Evolutionary conservation across 371 early-diverging fungal species (phyloP).

Genomic region (Syncephalastrum monosporum): DNA sequence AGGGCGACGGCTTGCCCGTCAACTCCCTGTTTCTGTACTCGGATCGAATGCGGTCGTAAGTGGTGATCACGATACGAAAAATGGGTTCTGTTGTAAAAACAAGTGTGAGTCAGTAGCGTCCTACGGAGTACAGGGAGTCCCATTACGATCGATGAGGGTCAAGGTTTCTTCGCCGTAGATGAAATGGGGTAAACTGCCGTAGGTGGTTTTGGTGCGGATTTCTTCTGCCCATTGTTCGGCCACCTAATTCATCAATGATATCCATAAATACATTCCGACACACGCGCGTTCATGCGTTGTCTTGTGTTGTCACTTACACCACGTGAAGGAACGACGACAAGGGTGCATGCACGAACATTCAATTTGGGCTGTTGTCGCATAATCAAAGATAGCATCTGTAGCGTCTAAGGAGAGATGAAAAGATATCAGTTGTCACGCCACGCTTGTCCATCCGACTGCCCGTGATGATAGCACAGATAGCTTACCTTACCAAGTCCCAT

Average conservation of each 20-base stretch:
- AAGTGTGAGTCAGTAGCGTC: background rate
- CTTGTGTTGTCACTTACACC: conserved; percentile 22
- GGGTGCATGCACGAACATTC: conserved; percentile 27
- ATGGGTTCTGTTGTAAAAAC: conserved; percentile 20
- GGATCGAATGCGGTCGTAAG: conserved; percentile 36
- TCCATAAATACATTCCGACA: no score
- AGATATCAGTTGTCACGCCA: background rate
- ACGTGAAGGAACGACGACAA: conserved; percentile 38
- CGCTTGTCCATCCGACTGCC: no score
- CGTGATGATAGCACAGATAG: background rate
- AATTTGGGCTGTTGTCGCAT: conserved; percentile 38
- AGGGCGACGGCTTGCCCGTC: conserved; percentile 17
- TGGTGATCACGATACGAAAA: conserved; percentile 41
- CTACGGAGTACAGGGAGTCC: background rate
- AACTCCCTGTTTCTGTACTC: conserved; percentile 25
- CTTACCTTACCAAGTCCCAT: conserved; percentile 48
- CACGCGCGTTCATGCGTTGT: background rate
- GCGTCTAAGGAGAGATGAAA: conserved; percentile 20
- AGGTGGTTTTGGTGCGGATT: conserved; percentile 53
- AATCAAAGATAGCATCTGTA: conserved; percentile 35
- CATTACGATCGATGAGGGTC: conserved; percentile 36
- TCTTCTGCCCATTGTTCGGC: conserved; percentile 71
- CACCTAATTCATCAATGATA: conserved; percentile 14
- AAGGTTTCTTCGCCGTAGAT: conserved; percentile 32
- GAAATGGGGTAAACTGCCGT: conserved; percentile 44